Evolutionary conservation across 495 filamentous ascomycete species (phyloP).

Genomic region (Penicillium riverlandense): DNA sequence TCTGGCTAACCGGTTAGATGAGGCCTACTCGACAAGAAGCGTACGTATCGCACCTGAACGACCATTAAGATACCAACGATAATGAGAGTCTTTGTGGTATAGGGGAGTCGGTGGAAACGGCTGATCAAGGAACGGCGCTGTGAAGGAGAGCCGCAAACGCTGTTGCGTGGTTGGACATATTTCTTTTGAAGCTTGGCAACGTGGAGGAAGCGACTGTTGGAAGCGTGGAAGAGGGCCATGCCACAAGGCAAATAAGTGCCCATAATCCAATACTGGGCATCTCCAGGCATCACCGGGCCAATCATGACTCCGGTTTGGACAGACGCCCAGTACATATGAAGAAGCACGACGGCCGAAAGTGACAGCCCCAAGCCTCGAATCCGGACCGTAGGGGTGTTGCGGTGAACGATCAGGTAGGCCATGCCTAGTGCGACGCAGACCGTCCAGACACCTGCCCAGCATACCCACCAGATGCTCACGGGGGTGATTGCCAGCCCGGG

Average conservation of each 20-base stretch:
- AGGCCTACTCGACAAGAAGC: no score
- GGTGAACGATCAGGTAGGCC: slow-evolving; percentile 46
- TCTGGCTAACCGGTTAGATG: slow-evolving; percentile 15
- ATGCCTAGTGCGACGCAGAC: slow-evolving; percentile 43
- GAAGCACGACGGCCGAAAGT: slow-evolving; percentile 48
- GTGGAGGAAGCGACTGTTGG: slow-evolving; percentile 59
- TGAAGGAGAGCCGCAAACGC: neutral
- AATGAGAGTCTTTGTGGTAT: slow-evolving; percentile 18
- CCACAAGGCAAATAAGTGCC: slow-evolving; percentile 62
- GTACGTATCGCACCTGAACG: slow-evolving; percentile 12
- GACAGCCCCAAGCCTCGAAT: slow-evolving; percentile 56
- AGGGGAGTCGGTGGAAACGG: slow-evolving; percentile 23
- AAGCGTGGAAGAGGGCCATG: slow-evolving; percentile 64
- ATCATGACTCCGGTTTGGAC: slow-evolving; percentile 54
- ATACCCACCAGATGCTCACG: slow-evolving; percentile 29
- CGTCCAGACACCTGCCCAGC: slow-evolving; percentile 45
- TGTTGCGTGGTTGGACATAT: slow-evolving; percentile 14
- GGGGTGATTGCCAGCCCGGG: slow-evolving; percentile 13
- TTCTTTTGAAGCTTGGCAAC: slow-evolving; percentile 43
- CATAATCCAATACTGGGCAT: slow-evolving; percentile 67
- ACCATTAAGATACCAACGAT: slow-evolving; percentile 22
- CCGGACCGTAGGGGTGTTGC: slow-evolving; percentile 49
- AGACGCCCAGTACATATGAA: slow-evolving; percentile 58
- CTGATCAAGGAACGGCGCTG: slow-evolving; percentile 10
- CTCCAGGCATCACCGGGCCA: slow-evolving; percentile 52